Percentiles rank a stretch among this genome's conserved stretches.
These are phyloP conservation scores for Vigna mungo DNA, from an alignment of 306 rosid genomes.

Conservation along the genomic window DNA sequence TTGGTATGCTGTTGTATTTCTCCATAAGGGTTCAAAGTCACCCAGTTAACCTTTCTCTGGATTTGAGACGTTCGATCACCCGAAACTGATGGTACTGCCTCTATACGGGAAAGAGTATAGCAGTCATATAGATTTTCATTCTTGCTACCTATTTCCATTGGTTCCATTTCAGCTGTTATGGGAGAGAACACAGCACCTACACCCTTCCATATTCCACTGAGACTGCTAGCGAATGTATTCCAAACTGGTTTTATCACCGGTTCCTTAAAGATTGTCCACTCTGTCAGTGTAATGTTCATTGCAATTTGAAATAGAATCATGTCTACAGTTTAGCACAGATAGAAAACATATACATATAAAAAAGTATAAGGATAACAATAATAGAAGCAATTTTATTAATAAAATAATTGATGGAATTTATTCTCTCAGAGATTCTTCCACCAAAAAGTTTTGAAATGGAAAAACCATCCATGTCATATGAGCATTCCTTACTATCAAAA, in stretches of 20 bases:
- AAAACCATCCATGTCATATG: background rate
- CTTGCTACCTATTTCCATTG: slow-evolving; percentile 73
- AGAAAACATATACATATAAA: background rate
- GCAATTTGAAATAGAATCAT: slow-evolving; percentile 16
- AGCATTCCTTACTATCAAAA: background rate
- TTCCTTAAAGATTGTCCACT: slow-evolving; percentile 68
- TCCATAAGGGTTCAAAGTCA: slow-evolving; percentile 87
- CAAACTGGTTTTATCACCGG: slow-evolving; percentile 92
- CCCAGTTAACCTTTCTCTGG: slow-evolving; percentile 84
- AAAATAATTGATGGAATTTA: background rate
- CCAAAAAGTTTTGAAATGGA: background rate
- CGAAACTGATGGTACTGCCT: slow-evolving; percentile 61
- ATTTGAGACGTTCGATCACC: slow-evolving; percentile 60
- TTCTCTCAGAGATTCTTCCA: background rate
- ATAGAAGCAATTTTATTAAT: slow-evolving; percentile 11
- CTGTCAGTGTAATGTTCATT: slow-evolving; percentile 33
- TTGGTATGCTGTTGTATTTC: slow-evolving; percentile 56
- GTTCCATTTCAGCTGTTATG: slow-evolving; percentile 91
- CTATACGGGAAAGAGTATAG: slow-evolving; percentile 75
- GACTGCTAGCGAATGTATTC: slow-evolving; percentile 92
- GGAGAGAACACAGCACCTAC: slow-evolving; percentile 97
- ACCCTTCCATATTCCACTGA: slow-evolving; percentile 96
- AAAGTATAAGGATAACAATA: background rate
- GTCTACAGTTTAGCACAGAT: slow-evolving; percentile 33
- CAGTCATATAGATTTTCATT: slow-evolving; percentile 87